Conservation (phyloP, 345 rosid species). For the Kandelia obovata region DNA sequence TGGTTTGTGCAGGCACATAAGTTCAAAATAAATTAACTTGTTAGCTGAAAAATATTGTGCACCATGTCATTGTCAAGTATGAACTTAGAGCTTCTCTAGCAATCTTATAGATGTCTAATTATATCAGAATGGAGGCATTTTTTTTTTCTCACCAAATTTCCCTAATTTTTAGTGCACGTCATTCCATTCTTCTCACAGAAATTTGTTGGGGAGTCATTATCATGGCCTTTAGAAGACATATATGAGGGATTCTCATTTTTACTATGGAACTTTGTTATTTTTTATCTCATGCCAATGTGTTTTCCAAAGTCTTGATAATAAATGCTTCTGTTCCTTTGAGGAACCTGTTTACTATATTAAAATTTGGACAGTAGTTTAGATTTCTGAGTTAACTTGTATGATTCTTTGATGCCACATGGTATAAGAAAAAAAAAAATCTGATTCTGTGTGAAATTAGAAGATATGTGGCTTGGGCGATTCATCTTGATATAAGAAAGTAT, state of each 20-base stretch:
- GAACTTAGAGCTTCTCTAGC: slow-evolving; percentile 32
- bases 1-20: slow-evolving; percentile 99
- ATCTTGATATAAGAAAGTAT: no score
- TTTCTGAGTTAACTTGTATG: no score
- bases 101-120: slow-evolving; percentile 26
- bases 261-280: not conserved
- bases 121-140: slow-evolving; percentile 8
- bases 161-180: not conserved
- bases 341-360: no score
- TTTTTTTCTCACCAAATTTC: not conserved
- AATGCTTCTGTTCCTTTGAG: no score
- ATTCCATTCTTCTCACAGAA: not conserved
- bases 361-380: no score
- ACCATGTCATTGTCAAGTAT: slow-evolving; percentile 61
- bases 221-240: not conserved
- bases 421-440: no score
- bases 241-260: not conserved
- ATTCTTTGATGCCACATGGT: no score
- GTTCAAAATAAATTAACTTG: slow-evolving; percentile 45
- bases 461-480: no score
- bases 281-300: not conserved
- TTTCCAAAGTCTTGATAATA: not conserved
- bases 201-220: not conserved
- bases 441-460: slow-evolving; percentile 3
- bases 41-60: slow-evolving; percentile 43